phyloP scores from a whole-genome alignment of 2,329 filamentous ascomycete genomes.

The Alternaria ventricosa region DNA sequence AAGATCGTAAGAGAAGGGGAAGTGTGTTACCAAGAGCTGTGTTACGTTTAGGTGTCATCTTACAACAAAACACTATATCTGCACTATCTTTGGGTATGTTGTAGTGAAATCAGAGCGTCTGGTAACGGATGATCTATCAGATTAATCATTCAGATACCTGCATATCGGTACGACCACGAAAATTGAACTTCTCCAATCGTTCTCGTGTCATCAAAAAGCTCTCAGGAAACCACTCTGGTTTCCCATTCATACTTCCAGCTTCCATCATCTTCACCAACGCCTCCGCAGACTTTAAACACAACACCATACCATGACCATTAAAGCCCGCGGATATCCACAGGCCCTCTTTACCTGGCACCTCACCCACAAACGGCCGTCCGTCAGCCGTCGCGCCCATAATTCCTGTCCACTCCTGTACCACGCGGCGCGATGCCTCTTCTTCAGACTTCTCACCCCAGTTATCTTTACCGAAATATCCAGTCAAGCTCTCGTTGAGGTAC shows the following conservation, averaged over 20 bases:
- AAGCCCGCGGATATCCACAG: constrained; percentile 67
- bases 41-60: background rate
- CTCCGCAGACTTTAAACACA: constrained; percentile 65
- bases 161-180: constrained; percentile 13
- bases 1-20: background rate
- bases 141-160: background rate
- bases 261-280: constrained; percentile 64
- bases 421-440: constrained; percentile 22
- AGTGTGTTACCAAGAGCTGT: background rate
- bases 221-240: constrained; percentile 61
- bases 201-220: constrained; percentile 58
- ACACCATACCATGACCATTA: constrained; percentile 70
- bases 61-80: background rate
- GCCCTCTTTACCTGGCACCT: constrained; percentile 51
- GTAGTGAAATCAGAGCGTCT: background rate
- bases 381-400: constrained; percentile 62
- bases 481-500: constrained; percentile 54
- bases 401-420: constrained; percentile 55
- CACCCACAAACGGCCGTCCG: constrained; percentile 56
- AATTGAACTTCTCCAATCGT: constrained; percentile 46
- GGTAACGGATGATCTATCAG: background rate
- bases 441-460: constrained; percentile 45
- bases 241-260: constrained; percentile 36
- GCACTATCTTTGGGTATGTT: background rate
- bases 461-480: constrained; percentile 58